Evolutionary conservation across 192 early-diverging fungal species (phyloP), one percentile per base, ranked within the genome.

Genomic region (Coemansia sp.): DNA sequence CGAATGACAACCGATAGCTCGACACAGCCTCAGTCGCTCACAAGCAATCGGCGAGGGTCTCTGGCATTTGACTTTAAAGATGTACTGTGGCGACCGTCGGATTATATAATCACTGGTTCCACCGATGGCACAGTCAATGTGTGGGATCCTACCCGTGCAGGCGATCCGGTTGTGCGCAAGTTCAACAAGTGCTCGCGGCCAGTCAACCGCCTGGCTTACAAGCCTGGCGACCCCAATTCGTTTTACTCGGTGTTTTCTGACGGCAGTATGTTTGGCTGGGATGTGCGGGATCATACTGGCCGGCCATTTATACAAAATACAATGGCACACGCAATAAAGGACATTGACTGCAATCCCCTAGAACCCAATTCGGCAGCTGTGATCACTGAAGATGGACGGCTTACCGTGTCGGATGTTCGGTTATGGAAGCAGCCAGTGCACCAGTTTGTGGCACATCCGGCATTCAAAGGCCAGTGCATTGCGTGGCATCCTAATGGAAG

Each of bases 401-500:
- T 79, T 8, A 45, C 49, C 5, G 41, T 54, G 0, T 68, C 65
- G 70, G 76, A 79, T 16, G 40, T 59, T 3, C 76, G 76, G 45
- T 62, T 55, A 48, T 47, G 45, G 13, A 49, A 28, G 1, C 15
- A 61, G 16, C 37, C 44, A 0, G 19, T 53, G 12, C 39, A 43
- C 6, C 31, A 43, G 30, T 51, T 69, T 20, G 46, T 46, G 10
- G 76, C 76, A 13, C 76, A 79, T 19, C 15, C 47, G 9, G 51
- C 50, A 10, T 50, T 21, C 58, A 45, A 43, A 0, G 78, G 62
- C 6, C 53, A 57, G 39, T 71, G 67, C 38, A 33, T 80, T 31
- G 61, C 72, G 0, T 80, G 78, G 78, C 72, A 80, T 23, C 72
- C 72, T 8, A 67, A 61, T 13, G 72, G 78, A 13, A 57, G 78